Evolutionary conservation across 2,329 filamentous ascomycete genomes (phyloP), one percentile per base, ranked within the genome.

Genomic region (Apiospora aurea): DNA sequence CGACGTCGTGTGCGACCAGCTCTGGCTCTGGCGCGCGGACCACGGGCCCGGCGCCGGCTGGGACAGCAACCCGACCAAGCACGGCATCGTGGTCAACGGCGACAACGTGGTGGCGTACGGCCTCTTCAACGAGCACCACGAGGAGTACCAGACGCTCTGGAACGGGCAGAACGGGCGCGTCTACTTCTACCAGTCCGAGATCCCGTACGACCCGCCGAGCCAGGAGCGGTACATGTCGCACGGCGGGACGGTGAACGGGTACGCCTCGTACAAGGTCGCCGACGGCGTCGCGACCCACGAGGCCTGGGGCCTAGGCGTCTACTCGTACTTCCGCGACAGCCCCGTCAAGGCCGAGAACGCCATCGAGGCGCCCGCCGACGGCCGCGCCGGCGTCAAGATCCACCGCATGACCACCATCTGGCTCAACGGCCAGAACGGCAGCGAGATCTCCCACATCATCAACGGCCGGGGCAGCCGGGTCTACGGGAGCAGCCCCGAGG

Each of bases 181-280:
- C 24, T 81, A 81, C 73, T 80, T 81, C 73, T 81, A 81, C 71
- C 79, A 81, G 73, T 80, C 79, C 67, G 79, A 81, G 71, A 77
- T 80, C 53, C 79, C 79, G 2, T 81, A 81, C 70, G 79, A 80
- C 44, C 79, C 79, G 18, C 79, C 79, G 1, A 71, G 77, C 53
- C 79, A 81, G 71, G 68, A 71, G n/a, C 76, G 76, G 5, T 81
- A 79, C 77, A 78, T 74, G 77, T 75, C 74, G 16, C 66, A 73
- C 26, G 73, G 73, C 51, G 76, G 77, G 34, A 46, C 34, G 7
- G 72, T 74, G 14, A 81, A 80, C 72, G 79, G 79, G 64, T 81
- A 75, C 38, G 78, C 79, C 41, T 81, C 79, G 26, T 81, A 81
- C 73, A 80, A 80, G 73, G 78, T 81, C 2, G 78, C 78, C 29